Percentiles rank a stretch among this genome's conserved stretches.
phyloP scores from a whole-genome alignment of 352 stramenopile genomes.

The Pythium apleroticum region DNA sequence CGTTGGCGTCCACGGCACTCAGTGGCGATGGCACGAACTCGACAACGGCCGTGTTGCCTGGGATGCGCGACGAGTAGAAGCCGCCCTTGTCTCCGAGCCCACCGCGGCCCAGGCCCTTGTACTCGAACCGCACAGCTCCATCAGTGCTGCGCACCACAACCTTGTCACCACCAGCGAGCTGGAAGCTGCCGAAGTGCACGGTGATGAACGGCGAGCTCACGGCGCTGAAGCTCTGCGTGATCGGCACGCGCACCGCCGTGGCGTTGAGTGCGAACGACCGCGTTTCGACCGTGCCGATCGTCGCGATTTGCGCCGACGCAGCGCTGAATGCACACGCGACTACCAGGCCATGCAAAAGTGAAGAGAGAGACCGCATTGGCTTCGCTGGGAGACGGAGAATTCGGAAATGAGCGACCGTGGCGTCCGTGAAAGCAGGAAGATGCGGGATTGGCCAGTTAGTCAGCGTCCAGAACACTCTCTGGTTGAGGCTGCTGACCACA shows the following conservation, averaged over 20 bases:
- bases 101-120: constrained; percentile 24
- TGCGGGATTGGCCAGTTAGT: no score
- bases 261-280: constrained; percentile 9
- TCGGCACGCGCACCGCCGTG: constrained; percentile 1
- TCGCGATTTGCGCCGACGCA: constrained; percentile 5
- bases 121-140: constrained; percentile 13
- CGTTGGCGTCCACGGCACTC: no score
- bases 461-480: no score
- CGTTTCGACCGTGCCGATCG: constrained; percentile 15
- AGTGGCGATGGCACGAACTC: constrained; percentile 16
- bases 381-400: neutral
- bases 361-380: constrained; percentile 2
- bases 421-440: no score
- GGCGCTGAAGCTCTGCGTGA: constrained; percentile 12
- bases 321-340: constrained; percentile 8
- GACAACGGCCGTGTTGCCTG: constrained; percentile 25
- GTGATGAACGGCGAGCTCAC: constrained; percentile 25
- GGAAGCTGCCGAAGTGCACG: constrained; percentile 28
- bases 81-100: constrained; percentile 16
- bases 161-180: constrained; percentile 24
- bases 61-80: constrained; percentile 27
- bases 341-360: neutral
- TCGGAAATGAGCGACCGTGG: neutral
- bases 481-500: no score
- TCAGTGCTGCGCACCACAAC: constrained; percentile 25